These are phyloP conservation scores for Dothistroma septosporum DNA, from an alignment of 2,329 filamentous ascomycete species.

Conservation along the genomic window DNA sequence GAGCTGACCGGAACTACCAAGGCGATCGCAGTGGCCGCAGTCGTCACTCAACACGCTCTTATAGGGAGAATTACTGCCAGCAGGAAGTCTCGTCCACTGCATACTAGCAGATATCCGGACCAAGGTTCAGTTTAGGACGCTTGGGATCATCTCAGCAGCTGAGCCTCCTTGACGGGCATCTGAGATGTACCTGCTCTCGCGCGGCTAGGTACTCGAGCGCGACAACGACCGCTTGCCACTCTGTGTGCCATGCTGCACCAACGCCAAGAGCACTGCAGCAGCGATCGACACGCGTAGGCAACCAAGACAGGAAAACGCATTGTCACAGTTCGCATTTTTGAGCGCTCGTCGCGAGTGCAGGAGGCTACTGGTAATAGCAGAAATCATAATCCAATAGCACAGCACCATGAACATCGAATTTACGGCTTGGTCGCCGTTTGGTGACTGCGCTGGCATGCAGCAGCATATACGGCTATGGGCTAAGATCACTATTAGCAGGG, in stretches of 20 bases:
- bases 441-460: constrained; percentile 15
- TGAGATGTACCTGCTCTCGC: not conserved
- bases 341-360: not conserved
- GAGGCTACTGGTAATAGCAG: not conserved
- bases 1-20: not conserved
- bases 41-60: not conserved
- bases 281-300: not conserved
- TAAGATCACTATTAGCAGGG: constrained; percentile 11
- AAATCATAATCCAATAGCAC: not conserved
- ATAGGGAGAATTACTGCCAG: not conserved
- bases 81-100: constrained; percentile 9
- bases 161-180: not conserved
- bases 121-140: not conserved
- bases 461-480: constrained; percentile 17
- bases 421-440: constrained; percentile 3
- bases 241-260: not conserved
- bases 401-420: not conserved
- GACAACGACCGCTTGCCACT: not conserved
- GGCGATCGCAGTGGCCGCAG: constrained; percentile 4
- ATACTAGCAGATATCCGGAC: not conserved
- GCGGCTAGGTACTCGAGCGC: not conserved
- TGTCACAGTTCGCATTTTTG: not conserved
- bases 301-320: not conserved
- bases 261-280: not conserved
- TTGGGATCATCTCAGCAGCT: not conserved